Conservation (phyloP, 129 eudicot species). For the Smallanthus sonchifolius region DNA sequence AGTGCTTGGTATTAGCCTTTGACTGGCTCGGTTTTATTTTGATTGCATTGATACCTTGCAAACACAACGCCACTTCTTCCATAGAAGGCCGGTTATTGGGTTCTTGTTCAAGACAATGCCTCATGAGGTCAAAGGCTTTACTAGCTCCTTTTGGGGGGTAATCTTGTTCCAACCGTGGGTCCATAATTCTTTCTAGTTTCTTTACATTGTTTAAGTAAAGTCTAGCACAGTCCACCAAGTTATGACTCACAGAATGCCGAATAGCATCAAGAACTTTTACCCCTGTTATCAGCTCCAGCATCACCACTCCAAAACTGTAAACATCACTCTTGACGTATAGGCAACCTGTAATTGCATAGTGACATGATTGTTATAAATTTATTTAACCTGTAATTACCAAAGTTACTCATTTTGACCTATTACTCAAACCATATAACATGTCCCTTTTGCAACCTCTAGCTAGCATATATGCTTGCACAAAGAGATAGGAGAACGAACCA, state of each 20-base stretch:
- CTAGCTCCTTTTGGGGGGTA: conserved; percentile 49
- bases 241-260: conserved; percentile 26
- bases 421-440: no score
- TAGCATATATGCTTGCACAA: background rate
- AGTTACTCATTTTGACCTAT: no score
- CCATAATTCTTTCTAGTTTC: conserved; percentile 48
- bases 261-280: conserved; percentile 38
- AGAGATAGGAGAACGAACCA: conserved; percentile 33
- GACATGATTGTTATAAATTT: background rate
- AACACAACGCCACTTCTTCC: conserved; percentile 37
- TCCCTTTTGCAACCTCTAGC: background rate
- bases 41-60: conserved; percentile 33
- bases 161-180: conserved; percentile 41
- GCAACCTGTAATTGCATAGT: conserved; percentile 37
- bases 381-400: no score
- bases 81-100: conserved; percentile 58
- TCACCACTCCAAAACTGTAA: conserved; percentile 70
- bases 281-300: conserved; percentile 67
- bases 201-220: conserved; percentile 42
- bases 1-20: background rate
- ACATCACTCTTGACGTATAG: conserved; percentile 65
- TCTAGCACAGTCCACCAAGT: conserved; percentile 63
- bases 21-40: conserved; percentile 24
- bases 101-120: conserved; percentile 47
- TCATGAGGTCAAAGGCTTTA: conserved; percentile 37